Evolutionary conservation across 2,329 filamentous ascomycete species (phyloP).

Genomic region (Cercospora zeina): DNA sequence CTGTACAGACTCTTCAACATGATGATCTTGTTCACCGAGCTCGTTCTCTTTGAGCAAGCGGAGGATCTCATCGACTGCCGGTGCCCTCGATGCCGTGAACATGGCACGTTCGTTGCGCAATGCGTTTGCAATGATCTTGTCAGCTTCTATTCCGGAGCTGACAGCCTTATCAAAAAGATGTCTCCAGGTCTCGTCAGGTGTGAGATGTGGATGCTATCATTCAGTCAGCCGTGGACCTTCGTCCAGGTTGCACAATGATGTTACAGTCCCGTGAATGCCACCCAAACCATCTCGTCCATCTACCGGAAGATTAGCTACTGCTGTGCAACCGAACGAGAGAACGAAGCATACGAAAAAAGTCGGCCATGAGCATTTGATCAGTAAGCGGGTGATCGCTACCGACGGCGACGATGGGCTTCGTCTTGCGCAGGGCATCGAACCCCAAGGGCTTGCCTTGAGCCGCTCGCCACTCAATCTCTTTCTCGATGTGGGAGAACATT

Average conservation of each 20-base stretch:
- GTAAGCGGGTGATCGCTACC: constrained; percentile 84
- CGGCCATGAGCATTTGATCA: constrained; percentile 68
- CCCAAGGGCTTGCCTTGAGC: constrained; percentile 65
- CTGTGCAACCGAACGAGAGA: neutral
- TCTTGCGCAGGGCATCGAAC: constrained; percentile 69
- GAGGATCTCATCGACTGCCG: constrained; percentile 85
- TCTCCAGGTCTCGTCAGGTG: constrained; percentile 52
- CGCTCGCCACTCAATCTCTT: constrained; percentile 81
- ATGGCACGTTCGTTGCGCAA: constrained; percentile 47
- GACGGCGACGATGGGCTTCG: constrained; percentile 73
- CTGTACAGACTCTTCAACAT: neutral
- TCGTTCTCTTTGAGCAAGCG: constrained; percentile 79
- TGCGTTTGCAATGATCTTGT: constrained; percentile 42
- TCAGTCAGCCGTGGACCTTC: constrained; percentile 12
- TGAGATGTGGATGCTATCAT: constrained; percentile 50
- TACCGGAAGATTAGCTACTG: constrained; percentile 30
- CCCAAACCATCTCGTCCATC: constrained; percentile 53
- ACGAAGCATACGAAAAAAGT: constrained; percentile 73
- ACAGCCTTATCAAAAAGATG: constrained; percentile 45
- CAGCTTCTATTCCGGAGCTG: constrained; percentile 34
- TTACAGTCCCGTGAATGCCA: constrained; percentile 51
- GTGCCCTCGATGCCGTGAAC: constrained; percentile 73
- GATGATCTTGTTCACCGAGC: constrained; percentile 37
- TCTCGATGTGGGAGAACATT: constrained; percentile 87
- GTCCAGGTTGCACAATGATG: neutral